These are phyloP conservation scores for Globisporangium spiculum DNA, from an alignment of 352 stramenopile genomes.

Conservation along the genomic window DNA sequence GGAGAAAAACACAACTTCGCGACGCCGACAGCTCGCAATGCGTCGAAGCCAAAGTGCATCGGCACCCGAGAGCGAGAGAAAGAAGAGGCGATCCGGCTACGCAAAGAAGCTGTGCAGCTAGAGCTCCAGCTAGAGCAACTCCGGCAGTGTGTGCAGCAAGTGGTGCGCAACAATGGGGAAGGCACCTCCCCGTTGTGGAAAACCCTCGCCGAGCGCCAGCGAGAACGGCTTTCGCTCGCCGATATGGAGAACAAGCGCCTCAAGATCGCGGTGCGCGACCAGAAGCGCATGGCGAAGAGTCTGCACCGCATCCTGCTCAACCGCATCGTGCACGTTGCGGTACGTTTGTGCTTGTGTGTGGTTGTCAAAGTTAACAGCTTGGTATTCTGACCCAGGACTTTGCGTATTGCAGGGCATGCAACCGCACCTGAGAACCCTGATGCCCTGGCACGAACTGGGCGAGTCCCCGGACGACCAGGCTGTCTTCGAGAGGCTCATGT, in stretches of 20 bases:
- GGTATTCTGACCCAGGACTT: neutral
- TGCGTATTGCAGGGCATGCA: neutral
- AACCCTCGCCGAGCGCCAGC: neutral
- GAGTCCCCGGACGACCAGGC: neutral
- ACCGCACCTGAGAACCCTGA: neutral
- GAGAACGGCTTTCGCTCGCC: neutral
- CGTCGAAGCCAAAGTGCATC: neutral
- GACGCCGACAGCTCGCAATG: neutral
- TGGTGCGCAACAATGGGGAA: neutral
- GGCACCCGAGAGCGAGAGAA: neutral
- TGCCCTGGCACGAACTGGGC: conserved; percentile 13
- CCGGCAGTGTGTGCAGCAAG: conserved; percentile 1
- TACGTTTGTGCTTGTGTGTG: neutral
- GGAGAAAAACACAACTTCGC: neutral
- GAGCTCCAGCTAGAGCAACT: conserved; percentile 6
- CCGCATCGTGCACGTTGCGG: neutral
- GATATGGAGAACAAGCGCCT: conserved; percentile 2
- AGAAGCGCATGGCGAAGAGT: conserved; percentile 8
- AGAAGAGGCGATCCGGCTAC: conserved; percentile 1
- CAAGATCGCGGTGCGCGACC: neutral
- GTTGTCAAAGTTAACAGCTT: neutral
- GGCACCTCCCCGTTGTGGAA: neutral
- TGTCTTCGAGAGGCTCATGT: conserved; percentile 2
- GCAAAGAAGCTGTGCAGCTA: conserved; percentile 6
- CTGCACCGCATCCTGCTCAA: conserved; percentile 10